phyloP scores from a whole-genome alignment of 345 rosid species.

The Microcos paniculata region DNA sequence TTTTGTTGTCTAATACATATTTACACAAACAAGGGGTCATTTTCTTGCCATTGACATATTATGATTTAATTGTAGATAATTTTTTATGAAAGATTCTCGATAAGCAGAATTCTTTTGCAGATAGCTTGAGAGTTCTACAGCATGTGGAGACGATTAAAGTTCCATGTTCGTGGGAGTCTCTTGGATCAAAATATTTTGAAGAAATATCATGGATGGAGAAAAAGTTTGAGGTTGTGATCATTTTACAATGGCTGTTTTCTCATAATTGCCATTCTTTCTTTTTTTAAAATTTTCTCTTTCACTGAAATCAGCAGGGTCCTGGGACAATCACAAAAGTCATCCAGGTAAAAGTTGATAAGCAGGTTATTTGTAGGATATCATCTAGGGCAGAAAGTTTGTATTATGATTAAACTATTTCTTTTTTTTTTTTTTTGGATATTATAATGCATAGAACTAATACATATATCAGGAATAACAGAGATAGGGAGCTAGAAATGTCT shows the following conservation, averaged over 20 bases:
- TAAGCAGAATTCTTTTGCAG: slow-evolving; percentile 28
- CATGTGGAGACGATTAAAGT: slow-evolving; percentile 60
- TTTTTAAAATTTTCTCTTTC: neutral
- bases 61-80: neutral
- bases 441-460: too few relatives aligned
- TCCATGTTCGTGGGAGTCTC: slow-evolving; percentile 46
- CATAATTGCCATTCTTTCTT: neutral
- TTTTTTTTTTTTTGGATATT: too few relatives aligned
- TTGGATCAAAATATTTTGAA: slow-evolving; percentile 35
- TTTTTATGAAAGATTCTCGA: neutral
- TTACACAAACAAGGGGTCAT: neutral
- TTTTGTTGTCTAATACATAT: neutral
- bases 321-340: slow-evolving; percentile 60
- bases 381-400: too few relatives aligned
- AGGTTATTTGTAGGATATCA: too few relatives aligned
- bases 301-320: slow-evolving; percentile 38
- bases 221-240: slow-evolving; percentile 38
- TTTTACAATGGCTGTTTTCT: neutral
- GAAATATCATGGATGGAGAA: slow-evolving; percentile 66
- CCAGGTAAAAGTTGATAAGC: slow-evolving; percentile 48
- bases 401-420: too few relatives aligned
- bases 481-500: neutral
- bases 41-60: neutral
- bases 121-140: slow-evolving; percentile 72
- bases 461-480: neutral